phyloP scores from a whole-genome alignment of 345 rosid species.

The Hibiscus tridactylites region DNA sequence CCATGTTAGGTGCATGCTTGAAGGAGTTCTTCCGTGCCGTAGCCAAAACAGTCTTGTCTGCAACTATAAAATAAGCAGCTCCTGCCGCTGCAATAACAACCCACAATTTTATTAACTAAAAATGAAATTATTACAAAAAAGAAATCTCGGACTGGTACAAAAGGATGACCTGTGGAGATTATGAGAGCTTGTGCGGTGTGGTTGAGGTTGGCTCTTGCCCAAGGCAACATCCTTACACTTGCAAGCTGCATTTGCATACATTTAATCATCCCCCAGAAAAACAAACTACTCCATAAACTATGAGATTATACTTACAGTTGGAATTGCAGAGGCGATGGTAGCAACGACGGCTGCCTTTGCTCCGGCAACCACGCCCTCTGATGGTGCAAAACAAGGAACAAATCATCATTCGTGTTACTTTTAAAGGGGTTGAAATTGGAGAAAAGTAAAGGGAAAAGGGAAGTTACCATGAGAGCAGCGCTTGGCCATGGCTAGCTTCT shows the following conservation, averaged over 20 bases:
- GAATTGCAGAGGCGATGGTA: slow-evolving; percentile 61
- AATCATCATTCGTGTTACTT: neutral
- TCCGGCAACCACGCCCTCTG: slow-evolving; percentile 84
- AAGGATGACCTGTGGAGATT: slow-evolving; percentile 26
- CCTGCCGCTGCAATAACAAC: slow-evolving; percentile 47
- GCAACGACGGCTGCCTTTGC: slow-evolving; percentile 77
- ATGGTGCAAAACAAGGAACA: slow-evolving; percentile 3
- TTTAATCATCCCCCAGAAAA: neutral
- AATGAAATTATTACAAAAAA: neutral
- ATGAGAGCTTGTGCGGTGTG: slow-evolving; percentile 94
- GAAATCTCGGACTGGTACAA: too few species aligned
- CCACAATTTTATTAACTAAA: neutral
- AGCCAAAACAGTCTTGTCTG: slow-evolving; percentile 87
- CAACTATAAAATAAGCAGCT: slow-evolving; percentile 86
- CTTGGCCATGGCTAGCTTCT: slow-evolving; percentile 55
- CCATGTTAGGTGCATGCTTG: slow-evolving; percentile 21
- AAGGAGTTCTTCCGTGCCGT: slow-evolving; percentile 75
- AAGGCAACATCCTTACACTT: slow-evolving; percentile 61
- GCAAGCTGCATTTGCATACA: slow-evolving; percentile 41
- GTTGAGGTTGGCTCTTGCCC: slow-evolving; percentile 87
- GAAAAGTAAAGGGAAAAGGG: neutral
- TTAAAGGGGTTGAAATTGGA: too few species aligned
- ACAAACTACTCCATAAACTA: neutral
- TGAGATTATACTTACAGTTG: slow-evolving; percentile 43
- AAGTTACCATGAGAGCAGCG: slow-evolving; percentile 45